Evolutionary conservation across 2,329 filamentous ascomycete genomes (phyloP).

Genomic region (Fusarium coffeatum): DNA sequence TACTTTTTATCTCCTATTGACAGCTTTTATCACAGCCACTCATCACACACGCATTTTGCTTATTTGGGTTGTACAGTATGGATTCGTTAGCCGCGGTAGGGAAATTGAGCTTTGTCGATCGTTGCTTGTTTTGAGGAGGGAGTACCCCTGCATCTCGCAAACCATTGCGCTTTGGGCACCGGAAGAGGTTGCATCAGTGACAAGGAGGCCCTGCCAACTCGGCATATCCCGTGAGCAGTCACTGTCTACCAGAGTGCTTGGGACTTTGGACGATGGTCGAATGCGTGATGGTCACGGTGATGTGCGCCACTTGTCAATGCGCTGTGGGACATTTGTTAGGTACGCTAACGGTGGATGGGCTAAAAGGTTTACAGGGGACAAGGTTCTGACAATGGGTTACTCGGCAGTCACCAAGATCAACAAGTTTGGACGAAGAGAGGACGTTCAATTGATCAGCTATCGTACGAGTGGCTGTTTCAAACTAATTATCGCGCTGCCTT

Average conservation of each 20-base stretch:
- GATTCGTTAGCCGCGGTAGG: slow-evolving; percentile 4
- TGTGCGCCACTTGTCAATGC: slow-evolving; percentile 21
- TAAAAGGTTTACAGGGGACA: neutral
- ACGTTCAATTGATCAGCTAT: neutral
- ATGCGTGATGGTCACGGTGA: neutral
- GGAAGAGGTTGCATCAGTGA: slow-evolving; percentile 10
- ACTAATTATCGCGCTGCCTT: slow-evolving; percentile 31
- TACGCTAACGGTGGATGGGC: neutral
- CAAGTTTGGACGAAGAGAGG: neutral
- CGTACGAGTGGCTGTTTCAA: neutral
- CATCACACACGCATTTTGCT: slow-evolving; percentile 15
- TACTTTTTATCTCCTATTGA: no score
- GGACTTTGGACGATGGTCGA: no score
- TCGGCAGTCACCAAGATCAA: neutral
- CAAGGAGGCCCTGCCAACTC: neutral
- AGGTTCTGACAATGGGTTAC: neutral
- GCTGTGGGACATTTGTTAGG: neutral
- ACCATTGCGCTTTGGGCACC: slow-evolving; percentile 24
- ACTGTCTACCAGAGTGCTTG: no score
- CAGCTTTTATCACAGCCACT: slow-evolving; percentile 22
- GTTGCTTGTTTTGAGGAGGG: neutral
- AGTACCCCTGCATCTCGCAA: slow-evolving; percentile 33
- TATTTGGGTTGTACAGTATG: neutral
- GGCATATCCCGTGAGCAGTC: neutral
- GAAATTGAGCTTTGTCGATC: slow-evolving; percentile 26